A percentile compares a stretch with the other conserved stretches of the same genome.
phyloP scores from a whole-genome alignment of 192 early-diverging fungal genomes.

The Mycoemilia scoparia region DNA sequence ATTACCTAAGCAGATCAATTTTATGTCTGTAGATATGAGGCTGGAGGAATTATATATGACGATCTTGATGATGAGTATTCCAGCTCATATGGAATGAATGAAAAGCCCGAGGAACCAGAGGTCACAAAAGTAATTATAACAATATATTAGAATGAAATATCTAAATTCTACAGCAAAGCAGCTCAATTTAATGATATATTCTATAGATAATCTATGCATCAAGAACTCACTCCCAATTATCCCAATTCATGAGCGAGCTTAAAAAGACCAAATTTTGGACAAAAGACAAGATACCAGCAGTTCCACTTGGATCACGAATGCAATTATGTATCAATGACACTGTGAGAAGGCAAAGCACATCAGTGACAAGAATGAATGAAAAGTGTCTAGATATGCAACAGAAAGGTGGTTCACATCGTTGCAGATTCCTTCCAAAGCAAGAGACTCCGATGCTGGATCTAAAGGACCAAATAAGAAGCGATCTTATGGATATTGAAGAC shows the following conservation, averaged over 20 bases:
- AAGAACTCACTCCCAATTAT: slow-evolving; percentile 79
- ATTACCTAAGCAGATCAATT: no score
- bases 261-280: slow-evolving; percentile 50
- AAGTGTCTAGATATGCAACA: slow-evolving; percentile 65
- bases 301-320: slow-evolving; percentile 65
- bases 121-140: slow-evolving; percentile 1
- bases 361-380: slow-evolving; percentile 45
- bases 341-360: slow-evolving; percentile 31
- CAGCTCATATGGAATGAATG: slow-evolving; percentile 1
- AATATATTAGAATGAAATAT: neutral
- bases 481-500: slow-evolving; percentile 72
- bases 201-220: slow-evolving; percentile 45
- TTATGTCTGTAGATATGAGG: no score
- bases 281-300: slow-evolving; percentile 26
- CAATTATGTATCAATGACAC: slow-evolving; percentile 66
- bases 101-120: slow-evolving; percentile 25
- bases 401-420: slow-evolving; percentile 12
- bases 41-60: slow-evolving; percentile 3
- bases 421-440: slow-evolving; percentile 29
- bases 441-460: slow-evolving; percentile 36
- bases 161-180: neutral
- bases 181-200: neutral
- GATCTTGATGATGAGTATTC: neutral
- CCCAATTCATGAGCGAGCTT: slow-evolving; percentile 74
- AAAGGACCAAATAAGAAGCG: slow-evolving; percentile 29